Percentiles rank a stretch among this genome's conserved stretches.
Conservation (phyloP, 1,284 basidiomycete species). For the Cystobasidiaceae sp. region DNA sequence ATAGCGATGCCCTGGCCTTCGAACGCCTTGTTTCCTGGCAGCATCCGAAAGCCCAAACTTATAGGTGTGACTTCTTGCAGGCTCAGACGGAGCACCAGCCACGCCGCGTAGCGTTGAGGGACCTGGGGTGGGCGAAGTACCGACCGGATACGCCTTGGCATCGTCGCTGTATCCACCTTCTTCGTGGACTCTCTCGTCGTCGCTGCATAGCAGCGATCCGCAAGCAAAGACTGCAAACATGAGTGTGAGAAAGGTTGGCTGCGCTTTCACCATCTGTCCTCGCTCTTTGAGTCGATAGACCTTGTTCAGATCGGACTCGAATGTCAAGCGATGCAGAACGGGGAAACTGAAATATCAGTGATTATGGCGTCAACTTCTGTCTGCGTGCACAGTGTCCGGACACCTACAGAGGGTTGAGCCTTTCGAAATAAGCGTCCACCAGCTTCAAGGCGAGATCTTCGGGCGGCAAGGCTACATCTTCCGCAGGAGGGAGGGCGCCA, state of each 20-base stretch:
- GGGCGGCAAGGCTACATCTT: slow-evolving; percentile 20
- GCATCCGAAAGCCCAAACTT: slow-evolving; percentile 15
- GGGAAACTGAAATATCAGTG: slow-evolving; percentile 8
- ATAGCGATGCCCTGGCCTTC: slow-evolving; percentile 15
- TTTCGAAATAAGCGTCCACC: slow-evolving; percentile 22
- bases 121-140: too few species aligned
- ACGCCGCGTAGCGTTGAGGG: too few species aligned
- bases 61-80: slow-evolving; percentile 12
- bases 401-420: slow-evolving; percentile 11
- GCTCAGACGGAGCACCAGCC: too few species aligned
- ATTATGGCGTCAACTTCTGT: too few species aligned
- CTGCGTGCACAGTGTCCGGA: too few species aligned
- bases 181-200: slow-evolving; percentile 10
- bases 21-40: slow-evolving; percentile 2
- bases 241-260: slow-evolving; percentile 17
- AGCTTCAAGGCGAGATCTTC: slow-evolving; percentile 17
- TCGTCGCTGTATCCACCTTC: slow-evolving; percentile 15
- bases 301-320: neutral
- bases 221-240: slow-evolving; percentile 30
- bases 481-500: slow-evolving; percentile 20
- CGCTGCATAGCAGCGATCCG: slow-evolving; percentile 2
- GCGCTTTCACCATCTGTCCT: neutral
- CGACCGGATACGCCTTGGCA: neutral
- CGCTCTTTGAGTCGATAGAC: neutral
- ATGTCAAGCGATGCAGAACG: slow-evolving; percentile 6